Evolutionary conservation across 2,329 filamentous ascomycete species (phyloP), one percentile per base, ranked within the genome.

Genomic region (Fonsecaea nubica): DNA sequence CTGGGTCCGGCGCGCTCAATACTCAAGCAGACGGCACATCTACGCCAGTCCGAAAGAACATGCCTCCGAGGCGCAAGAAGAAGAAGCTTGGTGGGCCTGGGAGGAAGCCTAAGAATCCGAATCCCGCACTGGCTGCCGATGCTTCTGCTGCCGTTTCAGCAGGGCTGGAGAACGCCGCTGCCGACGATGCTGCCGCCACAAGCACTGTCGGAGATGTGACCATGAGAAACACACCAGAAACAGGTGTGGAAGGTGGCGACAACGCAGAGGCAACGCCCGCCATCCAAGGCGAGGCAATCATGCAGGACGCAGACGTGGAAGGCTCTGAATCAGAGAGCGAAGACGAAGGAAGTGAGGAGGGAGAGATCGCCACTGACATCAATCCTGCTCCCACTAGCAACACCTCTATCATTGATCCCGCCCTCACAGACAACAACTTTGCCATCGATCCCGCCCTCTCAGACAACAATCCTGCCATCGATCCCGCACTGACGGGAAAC

Each of bases 31-130:
- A 67, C 25, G 57, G 57, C 30, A 18, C 38, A 50, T 42, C 66
- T 30, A 64, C 70, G 30, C 70, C 71, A 3, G 62, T 62, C 3
- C 58, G 70, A 53, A 67, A 67, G 63, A 73, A 72, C 48, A 69
- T 71, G 55, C 72, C 72, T 12, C 72, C 72, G 4, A 64, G 59
- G 32, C 63, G 69, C 8, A 73, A 73, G 67, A 72, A 70, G 67
- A 73, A 72, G 70, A 72, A 71, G 69, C 64, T 67, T 13, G 71
- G 71, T 50, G 71, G 71, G 33, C 71, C 71, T 36, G 71, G 71
- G 9, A 45, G 71, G 45, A 63, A 60, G 21, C 71, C 70, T 62
- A 61, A 61, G n/a, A 56, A 61, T 25, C 61, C 67, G 21, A 58
- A 57, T 36, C 53, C 64, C 32, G 63, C 53, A 58, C 53, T 30